These are phyloP conservation scores for Groenewaldozyma salmanticensis DNA, from an alignment of 805 yeast species.

Conservation along the genomic window DNA sequence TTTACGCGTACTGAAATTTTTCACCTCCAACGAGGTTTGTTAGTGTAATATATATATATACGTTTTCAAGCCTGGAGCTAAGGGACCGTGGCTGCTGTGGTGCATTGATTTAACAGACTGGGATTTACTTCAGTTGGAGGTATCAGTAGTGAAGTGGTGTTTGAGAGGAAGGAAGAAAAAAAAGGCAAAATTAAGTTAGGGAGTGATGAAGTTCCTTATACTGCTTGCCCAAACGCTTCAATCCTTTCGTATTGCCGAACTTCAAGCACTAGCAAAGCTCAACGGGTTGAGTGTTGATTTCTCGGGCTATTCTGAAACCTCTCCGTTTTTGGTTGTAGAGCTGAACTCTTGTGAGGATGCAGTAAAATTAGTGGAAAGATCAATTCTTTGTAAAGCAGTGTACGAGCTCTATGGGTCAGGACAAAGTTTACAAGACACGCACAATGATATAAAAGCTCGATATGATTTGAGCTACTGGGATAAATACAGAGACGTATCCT, in stretches of 20 bases:
- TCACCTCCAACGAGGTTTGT: no score
- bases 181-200: no score
- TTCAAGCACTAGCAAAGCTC: slow-evolving; percentile 72
- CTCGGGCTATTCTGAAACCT: slow-evolving; percentile 41
- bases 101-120: no score
- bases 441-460: slow-evolving; percentile 36
- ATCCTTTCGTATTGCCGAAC: slow-evolving; percentile 69
- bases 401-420: slow-evolving; percentile 85
- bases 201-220: slow-evolving; percentile 47
- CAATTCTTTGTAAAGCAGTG: slow-evolving; percentile 62
- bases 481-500: slow-evolving; percentile 39
- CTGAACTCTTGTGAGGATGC: slow-evolving; percentile 65
- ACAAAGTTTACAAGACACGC: slow-evolving; percentile 43
- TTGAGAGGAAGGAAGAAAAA: no score
- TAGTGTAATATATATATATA: no score
- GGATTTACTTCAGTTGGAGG: no score
- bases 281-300: slow-evolving; percentile 44
- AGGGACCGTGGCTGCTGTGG: no score
- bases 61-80: no score
- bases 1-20: no score
- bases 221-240: slow-evolving; percentile 79
- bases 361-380: slow-evolving; percentile 46
- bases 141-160: no score
- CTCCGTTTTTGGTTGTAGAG: slow-evolving; percentile 64
- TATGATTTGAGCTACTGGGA: slow-evolving; percentile 20